A percentile compares a stretch with the other conserved stretches of the same genome.
phyloP scores from a whole-genome alignment of 176 grass and related monocot genomes.

The Zoysia japonica region DNA sequence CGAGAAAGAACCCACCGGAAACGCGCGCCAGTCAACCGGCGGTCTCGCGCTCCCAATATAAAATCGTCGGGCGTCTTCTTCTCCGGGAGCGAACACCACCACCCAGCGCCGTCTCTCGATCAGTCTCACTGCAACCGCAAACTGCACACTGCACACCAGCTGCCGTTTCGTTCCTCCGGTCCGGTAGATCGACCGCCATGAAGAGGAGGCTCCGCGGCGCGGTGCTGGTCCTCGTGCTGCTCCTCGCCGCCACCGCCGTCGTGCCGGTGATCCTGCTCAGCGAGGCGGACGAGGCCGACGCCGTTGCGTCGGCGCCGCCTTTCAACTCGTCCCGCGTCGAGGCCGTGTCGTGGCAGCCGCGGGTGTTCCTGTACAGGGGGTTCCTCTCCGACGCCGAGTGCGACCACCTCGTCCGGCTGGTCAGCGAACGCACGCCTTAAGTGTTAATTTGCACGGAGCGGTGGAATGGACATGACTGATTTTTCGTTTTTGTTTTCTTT shows the following conservation, averaged over 20 bases:
- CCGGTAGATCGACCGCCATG: not conserved
- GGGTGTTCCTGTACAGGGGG: conserved; percentile 52
- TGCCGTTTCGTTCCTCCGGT: not conserved
- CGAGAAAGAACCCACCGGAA: not conserved
- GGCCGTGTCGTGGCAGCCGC: conserved; percentile 40
- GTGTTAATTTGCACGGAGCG: not conserved
- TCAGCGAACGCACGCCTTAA: not conserved
- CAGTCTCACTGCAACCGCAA: no score
- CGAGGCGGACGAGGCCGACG: not conserved
- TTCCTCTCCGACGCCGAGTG: conserved; percentile 60
- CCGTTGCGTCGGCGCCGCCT: conserved; percentile 5
- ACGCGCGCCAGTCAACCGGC: not conserved
- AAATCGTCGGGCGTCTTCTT: no score
- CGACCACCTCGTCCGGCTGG: conserved; percentile 61
- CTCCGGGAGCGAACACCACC: no score
- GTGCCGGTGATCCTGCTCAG: conserved; percentile 35
- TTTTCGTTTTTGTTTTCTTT: no score
- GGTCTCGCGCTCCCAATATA: not conserved
- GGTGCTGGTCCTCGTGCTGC: conserved; percentile 37
- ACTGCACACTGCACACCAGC: not conserved
- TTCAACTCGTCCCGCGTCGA: conserved; percentile 34
- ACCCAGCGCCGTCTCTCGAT: no score
- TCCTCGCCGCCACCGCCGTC: conserved; percentile 32
- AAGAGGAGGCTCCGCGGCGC: conserved; percentile 17
- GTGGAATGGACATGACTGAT: no score